These are phyloP conservation scores for Trebouxia sp. DNA, from an alignment of 139 green algal genomes.

Conservation along the genomic window DNA sequence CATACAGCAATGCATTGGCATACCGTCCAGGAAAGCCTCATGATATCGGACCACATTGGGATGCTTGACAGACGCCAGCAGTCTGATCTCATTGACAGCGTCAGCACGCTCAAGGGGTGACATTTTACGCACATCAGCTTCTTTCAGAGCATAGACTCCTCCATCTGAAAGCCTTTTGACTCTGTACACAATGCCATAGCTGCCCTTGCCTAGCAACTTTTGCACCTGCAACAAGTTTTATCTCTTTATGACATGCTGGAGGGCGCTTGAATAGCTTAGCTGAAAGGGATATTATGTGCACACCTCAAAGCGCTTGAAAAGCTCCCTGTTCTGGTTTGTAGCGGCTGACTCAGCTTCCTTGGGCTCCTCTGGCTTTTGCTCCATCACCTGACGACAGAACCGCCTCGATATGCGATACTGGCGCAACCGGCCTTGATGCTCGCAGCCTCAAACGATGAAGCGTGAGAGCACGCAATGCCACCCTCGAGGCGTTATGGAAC, in stretches of 20 bases:
- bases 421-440: too few species aligned
- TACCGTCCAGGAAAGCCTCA: conserved; percentile 74
- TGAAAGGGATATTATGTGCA: background rate
- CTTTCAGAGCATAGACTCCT: conserved; percentile 76
- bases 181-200: conserved; percentile 78
- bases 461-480: too few species aligned
- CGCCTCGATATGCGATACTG: too few species aligned
- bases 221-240: conserved; percentile 50
- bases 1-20: background rate
- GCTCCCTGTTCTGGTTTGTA: conserved; percentile 2
- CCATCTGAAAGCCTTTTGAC: conserved; percentile 63
- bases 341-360: background rate
- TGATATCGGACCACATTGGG: conserved; percentile 68
- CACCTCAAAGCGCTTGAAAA: conserved; percentile 24
- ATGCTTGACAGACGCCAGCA: conserved; percentile 72
- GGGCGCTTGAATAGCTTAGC: background rate
- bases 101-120: conserved; percentile 63
- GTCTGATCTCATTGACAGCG: conserved; percentile 76
- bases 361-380: background rate
- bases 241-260: background rate
- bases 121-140: conserved; percentile 75
- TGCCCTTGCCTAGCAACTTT: conserved; percentile 77
- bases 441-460: too few species aligned
- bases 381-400: background rate
- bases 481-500: too few species aligned